These are phyloP conservation scores for Colletotrichum sojae DNA, from an alignment of 2,329 filamentous ascomycete species.

Conservation along the genomic window DNA sequence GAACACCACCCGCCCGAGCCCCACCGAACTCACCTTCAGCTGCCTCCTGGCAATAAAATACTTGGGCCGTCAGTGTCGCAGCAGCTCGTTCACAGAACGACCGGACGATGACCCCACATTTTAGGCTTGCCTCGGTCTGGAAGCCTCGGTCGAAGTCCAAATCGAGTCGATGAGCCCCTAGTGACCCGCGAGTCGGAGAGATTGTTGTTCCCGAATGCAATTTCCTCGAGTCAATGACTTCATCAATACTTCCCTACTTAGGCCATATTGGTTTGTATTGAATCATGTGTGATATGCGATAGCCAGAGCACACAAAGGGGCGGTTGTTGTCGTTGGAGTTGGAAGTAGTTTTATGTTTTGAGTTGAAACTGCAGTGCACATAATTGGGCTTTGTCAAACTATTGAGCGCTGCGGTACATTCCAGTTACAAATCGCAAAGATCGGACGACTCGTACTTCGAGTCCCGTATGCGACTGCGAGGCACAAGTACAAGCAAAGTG, in stretches of 20 bases:
- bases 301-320: neutral
- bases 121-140: conserved; percentile 33
- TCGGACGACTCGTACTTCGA: too few species aligned
- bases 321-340: too few species aligned
- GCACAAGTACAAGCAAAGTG: too few species aligned
- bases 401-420: too few species aligned
- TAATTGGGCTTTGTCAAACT: too few species aligned
- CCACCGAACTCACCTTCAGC: conserved; percentile 29
- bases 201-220: conserved; percentile 9
- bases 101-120: conserved; percentile 20
- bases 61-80: conserved; percentile 22
- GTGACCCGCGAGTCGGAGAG: conserved; percentile 7
- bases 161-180: conserved; percentile 4
- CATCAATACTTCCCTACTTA: neutral
- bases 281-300: neutral
- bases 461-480: too few species aligned
- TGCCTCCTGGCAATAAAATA: conserved; percentile 18
- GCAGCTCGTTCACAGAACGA: conserved; percentile 10
- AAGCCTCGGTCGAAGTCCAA: conserved; percentile 11
- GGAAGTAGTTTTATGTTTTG: too few species aligned
- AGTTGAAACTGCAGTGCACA: too few species aligned
- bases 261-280: neutral
- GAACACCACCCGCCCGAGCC: conserved; percentile 31
- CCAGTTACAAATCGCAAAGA: too few species aligned
- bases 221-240: conserved; percentile 8